Evolutionary conservation across 148 eudicot species (phyloP), one percentile per base, ranked within the genome.

Genomic region (Cornus kousa): DNA sequence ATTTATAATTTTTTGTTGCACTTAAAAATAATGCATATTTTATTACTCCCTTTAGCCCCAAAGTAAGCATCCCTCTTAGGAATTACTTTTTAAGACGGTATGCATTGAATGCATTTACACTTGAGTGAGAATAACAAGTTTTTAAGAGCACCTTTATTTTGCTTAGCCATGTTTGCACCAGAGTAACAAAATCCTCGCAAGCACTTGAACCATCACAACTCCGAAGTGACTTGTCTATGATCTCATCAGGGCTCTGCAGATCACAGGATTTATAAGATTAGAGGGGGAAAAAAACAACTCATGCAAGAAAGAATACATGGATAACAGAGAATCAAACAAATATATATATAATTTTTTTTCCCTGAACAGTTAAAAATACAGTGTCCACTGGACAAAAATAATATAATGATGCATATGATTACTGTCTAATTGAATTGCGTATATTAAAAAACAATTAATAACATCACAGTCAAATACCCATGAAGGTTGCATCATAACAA

Each of bases 201-300:
- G 77, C 75, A 50, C 84, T 85, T 82, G 92, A 90, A 57, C 98
- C 97, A 89, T 92, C 97, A 79, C 60, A 83, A 83, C 89, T 90
- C 70, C 57, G 75, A 74, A 96, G 99, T 67, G 91, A 88, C 81
- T 92, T 96, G 55, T 96, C 97, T 80, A 87, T 72, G 67, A 96
- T 96, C 84, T 96, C 99, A 85, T 93, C 97, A 73, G 84, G 95
- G 81, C 97, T 90, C 99, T 96, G 92, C 86, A 86, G 67, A 82
- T 72, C 77, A 84, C 39, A 70, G 71, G 66, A 80, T 72, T 70
- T 64, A 79, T 71, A 65, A 74, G 31, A 28, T 5, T n/a, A n/a
- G 19, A 14, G 19, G 48, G 48, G 48, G 48, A 9, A 59, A 68
- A 68, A 50, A 40, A 66, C 17, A 76, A 28, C 50, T 62, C n/a